Percentiles rank a stretch among this genome's conserved stretches.
Conservation (phyloP, 75 land plant species). For the Sequoia sempervirens region DNA sequence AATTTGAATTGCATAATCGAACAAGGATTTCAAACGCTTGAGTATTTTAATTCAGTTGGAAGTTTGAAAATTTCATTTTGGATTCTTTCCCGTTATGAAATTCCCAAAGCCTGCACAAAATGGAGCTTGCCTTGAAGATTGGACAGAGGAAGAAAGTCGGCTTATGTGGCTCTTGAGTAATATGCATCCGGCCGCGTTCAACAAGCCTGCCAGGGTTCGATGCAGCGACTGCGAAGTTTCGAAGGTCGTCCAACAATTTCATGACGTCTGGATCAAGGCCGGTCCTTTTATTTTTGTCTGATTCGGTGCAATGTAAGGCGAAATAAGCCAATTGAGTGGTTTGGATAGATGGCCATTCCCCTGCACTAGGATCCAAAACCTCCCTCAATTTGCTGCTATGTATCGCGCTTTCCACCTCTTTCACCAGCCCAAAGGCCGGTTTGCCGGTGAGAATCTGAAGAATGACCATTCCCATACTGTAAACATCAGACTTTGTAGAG, state of each 20-base stretch:
- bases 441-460: slow-evolving; percentile 61
- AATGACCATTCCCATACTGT: slow-evolving; percentile 66
- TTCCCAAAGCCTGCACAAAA: not conserved
- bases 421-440: slow-evolving; percentile 25
- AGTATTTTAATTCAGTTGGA: not conserved
- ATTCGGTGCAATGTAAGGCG: slow-evolving; percentile 47
- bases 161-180: not conserved
- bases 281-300: slow-evolving; percentile 37
- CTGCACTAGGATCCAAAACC: slow-evolving; percentile 49
- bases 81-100: not conserved
- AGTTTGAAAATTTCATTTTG: slow-evolving; percentile 17
- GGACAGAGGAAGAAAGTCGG: slow-evolving; percentile 51
- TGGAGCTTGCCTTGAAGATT: slow-evolving; percentile 33
- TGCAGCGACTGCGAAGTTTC: not conserved
- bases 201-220: not conserved
- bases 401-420: slow-evolving; percentile 40
- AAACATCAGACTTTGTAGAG: slow-evolving; percentile 65
- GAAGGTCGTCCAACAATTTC: slow-evolving; percentile 20
- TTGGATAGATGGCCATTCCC: slow-evolving; percentile 59
- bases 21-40: slow-evolving; percentile 16
- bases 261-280: slow-evolving; percentile 37
- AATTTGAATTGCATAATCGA: too few species aligned
- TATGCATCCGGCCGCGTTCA: not conserved
- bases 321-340: slow-evolving; percentile 45
- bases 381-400: slow-evolving; percentile 16